Evolutionary conservation across 2,329 filamentous ascomycete genomes (phyloP).

Genomic region (Myriosclerotinia duriaeana): DNA sequence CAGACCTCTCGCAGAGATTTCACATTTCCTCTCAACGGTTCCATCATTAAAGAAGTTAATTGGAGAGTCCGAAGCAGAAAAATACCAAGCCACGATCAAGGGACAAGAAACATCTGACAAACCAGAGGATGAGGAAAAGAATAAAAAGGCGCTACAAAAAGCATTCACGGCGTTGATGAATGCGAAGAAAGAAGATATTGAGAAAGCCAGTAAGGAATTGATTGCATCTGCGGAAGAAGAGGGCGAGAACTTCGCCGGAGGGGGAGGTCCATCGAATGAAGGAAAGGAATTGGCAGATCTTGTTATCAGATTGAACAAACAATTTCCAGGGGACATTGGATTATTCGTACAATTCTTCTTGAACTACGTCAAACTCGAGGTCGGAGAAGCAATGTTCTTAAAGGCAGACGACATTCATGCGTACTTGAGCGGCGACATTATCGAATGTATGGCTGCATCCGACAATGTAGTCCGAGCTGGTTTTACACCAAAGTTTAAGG

Average conservation of each 20-base stretch:
- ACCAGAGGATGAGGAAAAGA: slow-evolving; percentile 50
- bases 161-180: slow-evolving; percentile 81
- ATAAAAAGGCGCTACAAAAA: slow-evolving; percentile 75
- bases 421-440: slow-evolving; percentile 89
- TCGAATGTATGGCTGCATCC: slow-evolving; percentile 98
- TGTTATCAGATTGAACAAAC: slow-evolving; percentile 71
- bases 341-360: slow-evolving; percentile 96
- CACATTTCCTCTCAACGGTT: slow-evolving; percentile 68
- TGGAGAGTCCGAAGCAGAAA: slow-evolving; percentile 60
- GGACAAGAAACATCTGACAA: slow-evolving; percentile 50
- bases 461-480: slow-evolving; percentile 98
- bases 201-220: slow-evolving; percentile 64
- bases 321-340: slow-evolving; percentile 89
- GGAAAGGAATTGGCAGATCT: slow-evolving; percentile 74
- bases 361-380: slow-evolving; percentile 84
- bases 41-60: slow-evolving; percentile 65
- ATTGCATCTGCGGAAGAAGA: slow-evolving; percentile 68
- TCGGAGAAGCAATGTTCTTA: slow-evolving; percentile 93
- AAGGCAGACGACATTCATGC: slow-evolving; percentile 97
- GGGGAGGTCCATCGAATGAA: slow-evolving; percentile 64
- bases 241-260: slow-evolving; percentile 70
- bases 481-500: slow-evolving; percentile 98
- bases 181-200: slow-evolving; percentile 64
- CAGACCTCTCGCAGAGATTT: slow-evolving; percentile 80
- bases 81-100: slow-evolving; percentile 54